Base-by-base conservation (phyloP, 495 filamentous ascomycete species). In the Penicillium daleae region DNA sequence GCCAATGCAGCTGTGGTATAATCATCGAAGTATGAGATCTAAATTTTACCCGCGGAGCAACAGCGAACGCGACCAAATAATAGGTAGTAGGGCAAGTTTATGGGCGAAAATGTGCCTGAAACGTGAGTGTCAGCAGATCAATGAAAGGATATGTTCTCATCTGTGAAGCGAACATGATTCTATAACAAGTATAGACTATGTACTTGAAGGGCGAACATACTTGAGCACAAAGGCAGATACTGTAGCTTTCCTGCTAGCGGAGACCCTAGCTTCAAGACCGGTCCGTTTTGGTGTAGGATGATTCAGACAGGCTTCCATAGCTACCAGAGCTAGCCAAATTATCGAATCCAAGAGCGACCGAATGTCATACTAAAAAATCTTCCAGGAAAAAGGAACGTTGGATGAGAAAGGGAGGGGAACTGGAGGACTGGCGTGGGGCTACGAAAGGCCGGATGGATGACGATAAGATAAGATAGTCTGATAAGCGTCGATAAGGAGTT, bases 401-500 rank as follows among this genome's bases (percentile, higher is more conserved):
- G 15, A 6, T 15, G 22, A 1, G 46, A 27, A 27, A 50, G 29
- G 46, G 46, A 50, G 24, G 46, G 46, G 24, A 24, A 46, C n/a
- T n/a, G n/a, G n/a, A 46, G 46, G 21, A 50, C 13, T 6, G 24
- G 26, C 46, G 46, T 50, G 46, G 46, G 46, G 46, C n/a, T 3
- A 15, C 21, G 17, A 50, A 9, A 26, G 24, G 10, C n/a, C 13
- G 1, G 5, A n/a, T 50, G 13, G 13, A 10, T 4, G 4, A 4
- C 46, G 46, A 50, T 50, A 50, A 50, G 46, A 50, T 49, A 49
- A 49, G 46, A 27, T 44, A 44, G 19, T 1, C 7, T 19, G 42
- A 46, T 46, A 46, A 46, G 42, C 3, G 27, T 5, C 7, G 49
- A 52, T 52, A 52, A 52, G 49, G 27, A 52, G 51, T 54, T 54